These are phyloP conservation scores for Penicillium taxi DNA, from an alignment of 495 filamentous ascomycete genomes.

Conservation along the genomic window DNA sequence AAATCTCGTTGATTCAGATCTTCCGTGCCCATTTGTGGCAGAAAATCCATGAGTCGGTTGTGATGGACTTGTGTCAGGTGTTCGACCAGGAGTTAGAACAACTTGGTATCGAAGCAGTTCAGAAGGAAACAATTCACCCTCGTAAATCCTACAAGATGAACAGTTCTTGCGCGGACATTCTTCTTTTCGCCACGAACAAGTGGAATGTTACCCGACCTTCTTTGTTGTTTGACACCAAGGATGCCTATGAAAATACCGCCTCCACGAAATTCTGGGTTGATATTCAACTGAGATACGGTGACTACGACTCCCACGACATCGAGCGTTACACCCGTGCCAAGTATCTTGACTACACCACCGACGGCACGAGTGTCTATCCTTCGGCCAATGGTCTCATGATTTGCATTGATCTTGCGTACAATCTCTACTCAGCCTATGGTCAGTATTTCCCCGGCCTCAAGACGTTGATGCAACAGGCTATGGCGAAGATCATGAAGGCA, in stretches of 20 bases:
- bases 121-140: constrained; percentile 99
- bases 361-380: constrained; percentile 98
- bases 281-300: constrained; percentile 94
- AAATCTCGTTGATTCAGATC: constrained; percentile 98
- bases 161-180: constrained; percentile 96
- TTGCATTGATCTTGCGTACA: constrained; percentile 95
- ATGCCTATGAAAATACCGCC: constrained; percentile 87
- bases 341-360: constrained; percentile 97
- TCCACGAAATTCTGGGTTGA: constrained; percentile 99
- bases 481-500: constrained; percentile 99
- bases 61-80: constrained; percentile 99
- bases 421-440: constrained; percentile 94
- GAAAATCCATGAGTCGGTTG: constrained; percentile 98
- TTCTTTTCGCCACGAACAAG: constrained; percentile 96
- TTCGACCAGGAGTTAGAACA: constrained; percentile 97
- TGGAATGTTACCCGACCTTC: constrained; percentile 97
- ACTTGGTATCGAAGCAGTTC: constrained; percentile 93
- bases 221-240: constrained; percentile 91
- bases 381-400: constrained; percentile 98
- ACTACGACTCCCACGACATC: constrained; percentile 99
- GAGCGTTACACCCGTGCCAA: constrained; percentile 97
- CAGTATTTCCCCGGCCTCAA: constrained; percentile 99
- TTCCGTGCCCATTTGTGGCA: constrained; percentile 99
- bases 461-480: constrained; percentile 91
- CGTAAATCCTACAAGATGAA: constrained; percentile 99